Base-by-base conservation (phyloP, 176 grass and related monocot genomes). In the Juncus inflexus region DNA sequence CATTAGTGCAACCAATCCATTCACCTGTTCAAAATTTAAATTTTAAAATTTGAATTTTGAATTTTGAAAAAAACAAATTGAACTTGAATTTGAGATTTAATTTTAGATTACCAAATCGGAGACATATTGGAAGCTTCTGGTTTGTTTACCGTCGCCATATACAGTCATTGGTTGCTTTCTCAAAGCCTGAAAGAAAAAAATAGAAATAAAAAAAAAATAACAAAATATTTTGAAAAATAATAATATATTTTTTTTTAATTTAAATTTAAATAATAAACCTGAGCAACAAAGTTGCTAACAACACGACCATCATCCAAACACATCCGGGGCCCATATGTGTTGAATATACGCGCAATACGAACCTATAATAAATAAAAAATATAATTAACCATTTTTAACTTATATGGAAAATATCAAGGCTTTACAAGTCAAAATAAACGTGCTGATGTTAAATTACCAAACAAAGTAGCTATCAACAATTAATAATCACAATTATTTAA, bases 61-160 rank as follows among this genome's bases (percentile, higher is more conserved):
- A 50, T 52, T 43, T 62, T 41, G 74, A 62, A 64, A 6, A 62
- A 37, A 62, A n/a, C n/a, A 52, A 11, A 35, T 62, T 1, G 4
- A 15, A 58, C 53, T 10, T 7, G 3, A 36, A 9, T 76, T 78
- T 61, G 38, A 35, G 12, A 58, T 58, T 35, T n/a, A n/a, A n/a
- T n/a, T n/a, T n/a, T 64, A 57, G 3, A 5, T 57, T 91, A 92
- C 94, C 94, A 92, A 83, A 77, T 97, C 94, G 51, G 94, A 92
- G 81, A 99, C 88, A 78, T 76, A 99, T 70, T 92, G 88, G 42
- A 99, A 99, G 69, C 94, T 99, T 77, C 85, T 72, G 60, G 94
- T 99, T 86, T 99, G 94, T 57, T 92, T 90, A 75, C 94, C 94
- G 72, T 92, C 88, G 67, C 94, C 94, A 69, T 99, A 99, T 52